Percentiles rank a stretch among this genome's conserved stretches.
Evolutionary conservation across 1,139 yeast species (phyloP).

Genomic region (Saccharomyces hybrid): DNA sequence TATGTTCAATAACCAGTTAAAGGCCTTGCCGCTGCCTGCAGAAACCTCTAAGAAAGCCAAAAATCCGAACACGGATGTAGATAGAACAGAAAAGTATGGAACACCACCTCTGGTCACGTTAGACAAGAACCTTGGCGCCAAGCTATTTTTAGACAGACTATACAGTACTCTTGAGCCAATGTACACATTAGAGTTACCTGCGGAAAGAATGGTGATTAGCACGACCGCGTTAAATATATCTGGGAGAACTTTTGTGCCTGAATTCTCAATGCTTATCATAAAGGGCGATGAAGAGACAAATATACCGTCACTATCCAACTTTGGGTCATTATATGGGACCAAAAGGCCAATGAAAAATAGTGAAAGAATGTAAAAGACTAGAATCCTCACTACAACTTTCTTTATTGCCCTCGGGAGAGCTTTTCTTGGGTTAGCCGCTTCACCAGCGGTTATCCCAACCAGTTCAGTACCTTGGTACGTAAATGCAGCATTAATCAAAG

Average conservation of each 20-base stretch:
- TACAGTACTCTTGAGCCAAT: slow-evolving; percentile 68
- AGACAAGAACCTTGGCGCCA: slow-evolving; percentile 52
- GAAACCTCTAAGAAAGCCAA: slow-evolving; percentile 61
- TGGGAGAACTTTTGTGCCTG: slow-evolving; percentile 63
- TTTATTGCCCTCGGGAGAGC: slow-evolving; percentile 81
- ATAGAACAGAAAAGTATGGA: slow-evolving; percentile 52
- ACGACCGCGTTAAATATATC: slow-evolving; percentile 73
- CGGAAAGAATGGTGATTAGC: slow-evolving; percentile 60
- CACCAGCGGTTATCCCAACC: slow-evolving; percentile 86
- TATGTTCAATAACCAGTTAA: slow-evolving; percentile 77
- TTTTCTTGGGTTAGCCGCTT: slow-evolving; percentile 71
- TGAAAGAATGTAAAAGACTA: slow-evolving; percentile 72
- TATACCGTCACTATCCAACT: slow-evolving; percentile 38
- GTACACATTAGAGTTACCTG: slow-evolving; percentile 76
- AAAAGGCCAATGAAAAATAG: slow-evolving; percentile 75
- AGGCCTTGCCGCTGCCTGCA: slow-evolving; percentile 56
- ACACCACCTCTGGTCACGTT: slow-evolving; percentile 56
- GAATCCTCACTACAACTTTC: slow-evolving; percentile 73
- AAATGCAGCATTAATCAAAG: slow-evolving; percentile 64
- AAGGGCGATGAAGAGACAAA: slow-evolving; percentile 70
- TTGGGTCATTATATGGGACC: slow-evolving; percentile 69
- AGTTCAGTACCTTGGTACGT: slow-evolving; percentile 82
- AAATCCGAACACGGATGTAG: slow-evolving; percentile 55
- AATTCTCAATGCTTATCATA: slow-evolving; percentile 53
- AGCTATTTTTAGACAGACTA: slow-evolving; percentile 53